Conservation (phyloP, 2,329 filamentous ascomycete species). For the Fonsecaea monophora region DNA sequence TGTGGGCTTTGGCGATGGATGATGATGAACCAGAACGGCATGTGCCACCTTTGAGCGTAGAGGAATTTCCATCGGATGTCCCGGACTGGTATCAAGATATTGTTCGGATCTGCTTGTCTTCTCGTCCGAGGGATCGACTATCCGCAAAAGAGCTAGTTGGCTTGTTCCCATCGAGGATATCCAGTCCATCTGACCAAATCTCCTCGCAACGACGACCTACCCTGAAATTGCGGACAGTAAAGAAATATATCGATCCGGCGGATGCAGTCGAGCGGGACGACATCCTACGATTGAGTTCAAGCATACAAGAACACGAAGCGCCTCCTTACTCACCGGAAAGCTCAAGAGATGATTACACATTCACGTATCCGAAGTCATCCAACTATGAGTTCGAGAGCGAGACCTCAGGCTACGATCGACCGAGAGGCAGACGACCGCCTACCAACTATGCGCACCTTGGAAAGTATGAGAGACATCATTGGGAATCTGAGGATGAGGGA, state of each 20-base stretch:
- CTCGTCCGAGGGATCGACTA: conserved; percentile 73
- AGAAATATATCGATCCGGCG: conserved; percentile 40
- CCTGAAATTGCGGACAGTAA: conserved; percentile 26
- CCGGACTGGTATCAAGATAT: conserved; percentile 81
- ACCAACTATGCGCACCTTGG: conserved; percentile 35
- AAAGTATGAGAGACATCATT: conserved; percentile 32
- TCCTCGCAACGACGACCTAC: conserved; percentile 28
- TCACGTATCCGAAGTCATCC: conserved; percentile 40
- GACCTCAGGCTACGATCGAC: conserved; percentile 35
- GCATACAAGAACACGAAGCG: conserved; percentile 18
- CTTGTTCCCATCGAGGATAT: conserved; percentile 64
- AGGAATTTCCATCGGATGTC: conserved; percentile 64
- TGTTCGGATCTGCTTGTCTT: conserved; percentile 76
- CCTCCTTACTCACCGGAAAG: conserved; percentile 39
- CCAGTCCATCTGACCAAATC: conserved; percentile 18
- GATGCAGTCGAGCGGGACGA: conserved; percentile 41
- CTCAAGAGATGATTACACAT: conserved; percentile 39
- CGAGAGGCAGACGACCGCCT: conserved; percentile 36
- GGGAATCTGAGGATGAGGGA: conserved; percentile 25
- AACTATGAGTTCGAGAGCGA: conserved; percentile 40
- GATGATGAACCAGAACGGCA: conserved; percentile 88
- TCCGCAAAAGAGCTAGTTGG: conserved; percentile 75
- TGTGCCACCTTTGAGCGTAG: conserved; percentile 70
- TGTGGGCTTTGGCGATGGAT: conserved; percentile 88
- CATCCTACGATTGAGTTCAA: conserved; percentile 35